These are phyloP conservation scores for Colletotrichum sidae DNA, from an alignment of 2,329 filamentous ascomycete species.

Conservation along the genomic window DNA sequence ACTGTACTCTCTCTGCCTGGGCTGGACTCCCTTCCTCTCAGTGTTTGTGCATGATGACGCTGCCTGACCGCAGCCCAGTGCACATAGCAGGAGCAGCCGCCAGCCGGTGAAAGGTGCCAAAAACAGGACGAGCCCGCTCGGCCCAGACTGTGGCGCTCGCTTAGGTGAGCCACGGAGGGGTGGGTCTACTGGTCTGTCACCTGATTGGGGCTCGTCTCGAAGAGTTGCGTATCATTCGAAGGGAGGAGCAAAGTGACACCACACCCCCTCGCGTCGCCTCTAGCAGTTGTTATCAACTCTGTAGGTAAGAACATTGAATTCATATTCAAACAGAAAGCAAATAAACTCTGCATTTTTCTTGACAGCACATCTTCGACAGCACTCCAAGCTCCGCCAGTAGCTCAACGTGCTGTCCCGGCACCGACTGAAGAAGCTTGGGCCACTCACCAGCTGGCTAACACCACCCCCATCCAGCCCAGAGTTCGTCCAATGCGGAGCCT, in stretches of 20 bases:
- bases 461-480: background rate
- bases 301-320: too few relatives aligned
- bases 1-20: too few relatives aligned
- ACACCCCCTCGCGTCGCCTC: too few relatives aligned
- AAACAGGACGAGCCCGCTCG: conserved; percentile 32
- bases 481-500: conserved; percentile 32
- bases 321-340: too few relatives aligned
- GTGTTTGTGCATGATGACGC: conserved; percentile 37
- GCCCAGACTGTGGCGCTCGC: conserved; percentile 21
- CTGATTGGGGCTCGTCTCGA: background rate
- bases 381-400: too few relatives aligned
- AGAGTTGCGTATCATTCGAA: background rate
- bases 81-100: background rate
- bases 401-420: background rate
- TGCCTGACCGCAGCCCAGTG: conserved; percentile 31
- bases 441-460: background rate
- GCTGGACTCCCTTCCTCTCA: too few relatives aligned
- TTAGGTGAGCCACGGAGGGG: conserved; percentile 26
- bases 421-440: conserved; percentile 25
- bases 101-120: conserved; percentile 6
- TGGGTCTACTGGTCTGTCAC: background rate
- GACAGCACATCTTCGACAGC: too few relatives aligned
- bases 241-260: background rate
- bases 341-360: too few relatives aligned
- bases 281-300: too few relatives aligned